Percentiles rank a stretch among this genome's conserved stretches.
Conservation (phyloP, 2,329 filamentous ascomycete genomes). For the Beauveria australis region DNA sequence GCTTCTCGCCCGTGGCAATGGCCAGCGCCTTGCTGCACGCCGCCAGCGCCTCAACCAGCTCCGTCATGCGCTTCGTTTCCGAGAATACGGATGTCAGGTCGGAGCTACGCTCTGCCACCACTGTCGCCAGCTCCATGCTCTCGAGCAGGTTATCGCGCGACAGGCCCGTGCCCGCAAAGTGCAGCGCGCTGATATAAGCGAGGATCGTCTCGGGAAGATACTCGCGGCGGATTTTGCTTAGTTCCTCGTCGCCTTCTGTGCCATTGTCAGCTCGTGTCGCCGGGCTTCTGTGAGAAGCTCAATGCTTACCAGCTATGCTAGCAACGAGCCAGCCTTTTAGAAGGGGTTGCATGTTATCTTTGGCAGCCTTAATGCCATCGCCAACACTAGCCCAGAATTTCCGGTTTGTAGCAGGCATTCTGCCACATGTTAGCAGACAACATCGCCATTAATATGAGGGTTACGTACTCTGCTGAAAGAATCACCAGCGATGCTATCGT, state of each 20-base stretch:
- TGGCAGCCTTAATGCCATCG: conserved; percentile 44
- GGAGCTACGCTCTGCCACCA: conserved; percentile 63
- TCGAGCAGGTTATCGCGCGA: conserved; percentile 71
- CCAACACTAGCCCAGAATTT: conserved; percentile 48
- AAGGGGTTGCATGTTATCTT: conserved; percentile 51
- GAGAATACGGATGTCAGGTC: conserved; percentile 59
- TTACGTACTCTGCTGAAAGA: conserved; percentile 42
- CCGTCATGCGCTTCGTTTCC: conserved; percentile 59
- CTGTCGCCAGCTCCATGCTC: conserved; percentile 75
- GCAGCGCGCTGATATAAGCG: conserved; percentile 72
- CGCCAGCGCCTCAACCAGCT: conserved; percentile 70
- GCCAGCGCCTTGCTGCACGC: conserved; percentile 65
- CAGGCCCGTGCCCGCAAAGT: conserved; percentile 67
- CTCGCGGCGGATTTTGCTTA: conserved; percentile 57
- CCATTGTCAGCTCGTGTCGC: conserved; percentile 10
- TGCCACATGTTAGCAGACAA: conserved; percentile 21
- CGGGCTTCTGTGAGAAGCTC: not conserved
- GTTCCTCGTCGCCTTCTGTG: conserved; percentile 50
- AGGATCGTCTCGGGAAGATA: conserved; percentile 84
- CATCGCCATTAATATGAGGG: not conserved
- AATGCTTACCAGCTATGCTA: conserved; percentile 43
- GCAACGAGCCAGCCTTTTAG: conserved; percentile 55
- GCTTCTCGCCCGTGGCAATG: conserved; percentile 47
- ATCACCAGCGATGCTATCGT: conserved; percentile 51
- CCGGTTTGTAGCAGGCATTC: conserved; percentile 29